phyloP scores from a whole-genome alignment of 2,329 filamentous ascomycete species.

The Paraphoma sp. region DNA sequence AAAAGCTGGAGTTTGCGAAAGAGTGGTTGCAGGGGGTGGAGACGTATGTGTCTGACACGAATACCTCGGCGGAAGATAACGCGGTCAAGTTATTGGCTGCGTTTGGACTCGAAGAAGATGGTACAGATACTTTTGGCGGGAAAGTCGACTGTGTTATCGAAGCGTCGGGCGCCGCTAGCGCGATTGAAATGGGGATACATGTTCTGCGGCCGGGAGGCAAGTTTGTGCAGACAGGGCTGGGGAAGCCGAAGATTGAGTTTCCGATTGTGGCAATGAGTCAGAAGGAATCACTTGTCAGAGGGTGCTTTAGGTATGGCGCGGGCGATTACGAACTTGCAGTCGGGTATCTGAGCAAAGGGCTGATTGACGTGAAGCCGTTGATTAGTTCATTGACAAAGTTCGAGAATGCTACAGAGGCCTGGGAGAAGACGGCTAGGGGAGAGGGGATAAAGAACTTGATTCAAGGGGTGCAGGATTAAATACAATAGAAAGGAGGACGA shows the following conservation, averaged over 20 bases:
- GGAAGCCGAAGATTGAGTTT: conserved; percentile 88
- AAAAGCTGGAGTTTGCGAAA: conserved; percentile 80
- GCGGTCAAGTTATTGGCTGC: conserved; percentile 62
- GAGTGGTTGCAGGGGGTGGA: conserved; percentile 71
- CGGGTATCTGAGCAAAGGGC: conserved; percentile 24
- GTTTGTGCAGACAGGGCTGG: conserved; percentile 93
- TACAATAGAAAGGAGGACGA: neutral
- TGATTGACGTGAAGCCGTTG: conserved; percentile 33
- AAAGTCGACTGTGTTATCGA: conserved; percentile 84
- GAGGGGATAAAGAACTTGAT: conserved; percentile 46
- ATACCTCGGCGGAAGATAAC: conserved; percentile 69
- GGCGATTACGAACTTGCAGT: conserved; percentile 44
- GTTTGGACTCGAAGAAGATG: conserved; percentile 68
- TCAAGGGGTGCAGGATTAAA: conserved; percentile 29
- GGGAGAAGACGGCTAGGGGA: conserved; percentile 39
- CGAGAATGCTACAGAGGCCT: conserved; percentile 37
- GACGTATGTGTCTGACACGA: conserved; percentile 73
- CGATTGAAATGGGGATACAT: conserved; percentile 83
- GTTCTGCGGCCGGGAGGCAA: conserved; percentile 90
- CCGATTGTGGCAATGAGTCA: conserved; percentile 92
- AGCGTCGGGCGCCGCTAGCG: conserved; percentile 91
- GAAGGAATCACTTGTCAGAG: conserved; percentile 69
- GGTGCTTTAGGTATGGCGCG: conserved; percentile 40
- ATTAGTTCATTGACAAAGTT: conserved; percentile 40
- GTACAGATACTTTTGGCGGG: conserved; percentile 61